Conservation (phyloP, 73 alveolate genomes). For the Tetrahymena borealis region DNA sequence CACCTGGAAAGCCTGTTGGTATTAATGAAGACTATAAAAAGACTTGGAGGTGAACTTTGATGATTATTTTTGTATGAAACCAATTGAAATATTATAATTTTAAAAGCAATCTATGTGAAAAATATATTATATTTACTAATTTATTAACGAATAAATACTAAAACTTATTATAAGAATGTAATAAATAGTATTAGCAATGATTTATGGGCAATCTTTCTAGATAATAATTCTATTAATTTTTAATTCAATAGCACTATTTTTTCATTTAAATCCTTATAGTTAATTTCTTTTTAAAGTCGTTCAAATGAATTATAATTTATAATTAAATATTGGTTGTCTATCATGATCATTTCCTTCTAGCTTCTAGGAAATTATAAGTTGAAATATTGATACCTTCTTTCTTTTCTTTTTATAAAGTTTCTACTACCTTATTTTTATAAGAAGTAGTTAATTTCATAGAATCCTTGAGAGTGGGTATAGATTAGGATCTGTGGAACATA, state of each 20-base stretch:
- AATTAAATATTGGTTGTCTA: not conserved
- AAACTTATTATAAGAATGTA: too few species aligned
- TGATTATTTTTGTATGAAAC: too few species aligned
- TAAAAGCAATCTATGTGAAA: too few species aligned
- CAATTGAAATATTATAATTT: too few species aligned
- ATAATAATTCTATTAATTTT: too few species aligned
- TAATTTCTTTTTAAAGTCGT: not conserved
- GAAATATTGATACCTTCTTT: not conserved
- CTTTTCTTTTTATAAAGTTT: not conserved
- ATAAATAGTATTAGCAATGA: too few species aligned
- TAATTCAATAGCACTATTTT: too few species aligned
- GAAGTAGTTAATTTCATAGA: not conserved
- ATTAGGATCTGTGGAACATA: not conserved
- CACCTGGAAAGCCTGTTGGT: not conserved
- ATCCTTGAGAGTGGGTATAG: not conserved
- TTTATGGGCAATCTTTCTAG: too few species aligned
- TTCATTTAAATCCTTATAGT: too few species aligned
- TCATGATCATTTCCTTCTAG: not conserved
- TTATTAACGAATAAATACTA: too few species aligned
- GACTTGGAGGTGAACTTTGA: not conserved
- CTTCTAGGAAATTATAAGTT: not conserved
- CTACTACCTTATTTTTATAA: not conserved
- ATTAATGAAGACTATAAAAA: not conserved
- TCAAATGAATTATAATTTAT: not conserved
- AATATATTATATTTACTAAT: too few species aligned